These are phyloP conservation scores for Coniochaeta sp. DNA, from an alignment of 2,329 filamentous ascomycete genomes.

Conservation along the genomic window DNA sequence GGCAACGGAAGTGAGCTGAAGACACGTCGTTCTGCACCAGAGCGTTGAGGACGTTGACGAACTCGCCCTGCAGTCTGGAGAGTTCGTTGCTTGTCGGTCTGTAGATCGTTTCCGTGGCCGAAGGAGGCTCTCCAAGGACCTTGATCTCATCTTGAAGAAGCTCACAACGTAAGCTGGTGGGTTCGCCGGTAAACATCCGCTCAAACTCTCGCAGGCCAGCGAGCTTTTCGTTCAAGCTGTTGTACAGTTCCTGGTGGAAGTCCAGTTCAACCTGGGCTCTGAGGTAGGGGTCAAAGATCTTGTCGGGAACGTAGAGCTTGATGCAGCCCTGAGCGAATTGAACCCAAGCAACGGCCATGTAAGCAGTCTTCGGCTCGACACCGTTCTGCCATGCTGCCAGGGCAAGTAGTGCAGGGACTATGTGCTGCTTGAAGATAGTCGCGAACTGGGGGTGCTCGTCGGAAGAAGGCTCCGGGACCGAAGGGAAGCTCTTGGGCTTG, in stretches of 20 bases:
- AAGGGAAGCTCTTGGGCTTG: background rate
- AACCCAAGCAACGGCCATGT: conserved; percentile 61
- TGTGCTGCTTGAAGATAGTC: conserved; percentile 30
- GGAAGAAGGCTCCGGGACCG: conserved; percentile 17
- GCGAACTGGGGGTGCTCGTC: conserved; percentile 24
- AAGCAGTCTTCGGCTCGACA: conserved; percentile 17
- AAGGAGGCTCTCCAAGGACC: conserved; percentile 59
- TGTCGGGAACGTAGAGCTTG: conserved; percentile 77
- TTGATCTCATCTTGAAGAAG: conserved; percentile 55
- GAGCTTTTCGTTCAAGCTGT: conserved; percentile 49
- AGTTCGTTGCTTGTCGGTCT: conserved; percentile 65
- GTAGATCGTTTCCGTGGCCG: conserved; percentile 59
- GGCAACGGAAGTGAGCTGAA: conserved; percentile 26
- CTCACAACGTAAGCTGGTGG: conserved; percentile 59
- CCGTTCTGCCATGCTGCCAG: conserved; percentile 28
- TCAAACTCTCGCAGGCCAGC: conserved; percentile 60
- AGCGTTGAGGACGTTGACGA: conserved; percentile 67
- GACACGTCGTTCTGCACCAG: conserved; percentile 43
- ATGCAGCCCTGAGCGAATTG: conserved; percentile 69
- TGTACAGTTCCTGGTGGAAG: conserved; percentile 47
- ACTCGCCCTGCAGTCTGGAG: conserved; percentile 70
- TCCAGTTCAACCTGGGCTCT: conserved; percentile 58
- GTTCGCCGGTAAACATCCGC: conserved; percentile 57
- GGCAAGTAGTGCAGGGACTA: conserved; percentile 39
- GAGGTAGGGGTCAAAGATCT: conserved; percentile 74